These are phyloP conservation scores for Santalum album DNA, from an alignment of 164 flowering plant species.

Conservation along the genomic window DNA sequence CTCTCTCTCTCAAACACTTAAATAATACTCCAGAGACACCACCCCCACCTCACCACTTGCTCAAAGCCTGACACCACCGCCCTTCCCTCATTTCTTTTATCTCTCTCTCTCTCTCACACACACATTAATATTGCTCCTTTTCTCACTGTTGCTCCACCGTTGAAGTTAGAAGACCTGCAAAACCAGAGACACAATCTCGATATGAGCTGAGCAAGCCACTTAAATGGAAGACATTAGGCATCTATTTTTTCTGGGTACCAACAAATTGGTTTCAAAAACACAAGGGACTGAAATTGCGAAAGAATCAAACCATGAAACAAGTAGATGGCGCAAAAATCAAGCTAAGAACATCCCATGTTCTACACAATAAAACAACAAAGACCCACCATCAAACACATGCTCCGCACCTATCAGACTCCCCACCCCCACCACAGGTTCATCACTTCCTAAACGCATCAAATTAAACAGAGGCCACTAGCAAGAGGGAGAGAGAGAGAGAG, in stretches of 20 bases:
- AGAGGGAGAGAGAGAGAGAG: too few species aligned
- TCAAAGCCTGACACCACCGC: constrained; percentile 28
- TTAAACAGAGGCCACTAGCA: background rate
- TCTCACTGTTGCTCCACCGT: background rate
- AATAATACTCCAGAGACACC: constrained; percentile 17
- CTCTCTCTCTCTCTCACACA: constrained; percentile 11
- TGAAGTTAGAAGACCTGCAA: constrained; percentile 14
- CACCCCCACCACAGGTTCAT: background rate
- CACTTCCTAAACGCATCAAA: background rate
- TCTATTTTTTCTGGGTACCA: constrained; percentile 19
- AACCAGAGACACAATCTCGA: constrained; percentile 17
- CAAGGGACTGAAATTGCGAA: background rate
- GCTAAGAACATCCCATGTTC: constrained; percentile 9
- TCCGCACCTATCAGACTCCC: background rate
- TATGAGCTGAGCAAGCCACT: constrained; percentile 19
- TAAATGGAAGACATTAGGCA: constrained; percentile 21
- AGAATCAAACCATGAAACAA: too few species aligned
- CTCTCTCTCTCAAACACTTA: constrained; percentile 3
- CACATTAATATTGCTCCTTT: background rate
- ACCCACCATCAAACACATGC: background rate
- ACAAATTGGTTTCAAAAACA: constrained; percentile 15
- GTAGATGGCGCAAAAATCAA: constrained; percentile 14
- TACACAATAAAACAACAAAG: constrained; percentile 2
- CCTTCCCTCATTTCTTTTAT: too few species aligned
- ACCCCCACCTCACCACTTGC: constrained; percentile 26